Evolutionary conservation across 306 rosid species (phyloP), one percentile per base, ranked within the genome.

Genomic region (Quercus parvula): DNA sequence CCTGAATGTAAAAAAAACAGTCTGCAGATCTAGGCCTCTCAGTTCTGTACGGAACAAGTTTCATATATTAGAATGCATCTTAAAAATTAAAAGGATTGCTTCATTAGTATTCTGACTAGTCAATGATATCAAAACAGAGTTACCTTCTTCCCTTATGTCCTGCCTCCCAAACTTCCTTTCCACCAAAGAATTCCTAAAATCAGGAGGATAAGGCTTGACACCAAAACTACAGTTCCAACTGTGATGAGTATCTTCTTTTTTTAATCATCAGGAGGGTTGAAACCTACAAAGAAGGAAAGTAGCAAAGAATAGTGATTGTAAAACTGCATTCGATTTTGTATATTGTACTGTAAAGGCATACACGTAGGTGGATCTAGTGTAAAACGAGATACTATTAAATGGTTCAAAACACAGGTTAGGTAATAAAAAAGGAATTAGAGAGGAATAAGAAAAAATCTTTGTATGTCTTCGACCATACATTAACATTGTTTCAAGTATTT

Each of bases 121-220:
- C 13, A 51, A 52, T 76, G 78, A 15, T 66, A 73, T 52, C 31
- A 30, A 11, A 31, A 18, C 46, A 6, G 17, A 6, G 18, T 2
- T 15, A 78, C 86, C 86, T 75, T 61, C 51, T 78, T 83, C 83
- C 19, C 80, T 57, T 30, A 78, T 25, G 11, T 46, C 14, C 24
- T 54, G 76, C 70, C 30, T 59, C 70, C 62, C 1, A 35, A 69
- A 56, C 12, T 75, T 74, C 81, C 44, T 70, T 74, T 75, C 75
- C 82, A 52, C 71, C 83, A 19, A 70, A 79, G 56, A 70, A 83
- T 61, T 69, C 71, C 61, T 24, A 63, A 14, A 75, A 20, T 62
- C 35, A 71, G 6, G 27, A 55, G 69, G 15, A 78, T 10, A 28
- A 83, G 77, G 46, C 11, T 30, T 5, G 71, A 35, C 8, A 52